Base-by-base conservation (phyloP, 164 flowering plant species). In the Sextonia rubra region DNA sequence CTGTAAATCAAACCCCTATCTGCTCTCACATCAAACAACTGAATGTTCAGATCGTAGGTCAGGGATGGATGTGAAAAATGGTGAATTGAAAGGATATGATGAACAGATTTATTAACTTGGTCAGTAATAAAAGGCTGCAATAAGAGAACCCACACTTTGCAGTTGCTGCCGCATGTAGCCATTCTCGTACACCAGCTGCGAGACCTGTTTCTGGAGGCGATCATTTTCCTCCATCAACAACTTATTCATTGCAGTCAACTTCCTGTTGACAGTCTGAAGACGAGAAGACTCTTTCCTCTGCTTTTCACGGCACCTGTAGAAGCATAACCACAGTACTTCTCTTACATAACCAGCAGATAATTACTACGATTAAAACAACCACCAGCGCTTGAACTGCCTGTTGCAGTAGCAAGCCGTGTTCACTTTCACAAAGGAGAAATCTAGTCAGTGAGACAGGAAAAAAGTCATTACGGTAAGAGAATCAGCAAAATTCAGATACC, bases 221-320 rank as follows among this genome's bases (percentile, higher is more conserved):
- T 91, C 93, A 58, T 91, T 91, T 79, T 91, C 96, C 83, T 91
- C 96, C 91, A 88, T 91, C 77, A 91, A 73, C 77, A 91, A 69
- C 81, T 89, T 91, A 84, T 91, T 91, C 96, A 91, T 89, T 1
- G 96, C 96, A 32, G 83, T 75, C 74, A 91, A 74, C 78, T 89
- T 91, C 74, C 91, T 80, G 72, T 89, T 91, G 67, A 91, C 93
- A 15, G 91, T 85, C 83, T 89, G 93, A 6, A 91, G 86, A 65
- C 88, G 77, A 3, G 90, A 86, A 32, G 93, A 74, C 80, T 91
- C 96, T 75, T 91, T 91, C 47, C 93, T 85, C 77, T 88, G 93
- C 85, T 91, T 89, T 85, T 89, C 93, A 8, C 96, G 78, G 74
- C 96, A 91, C 81, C 96, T 90, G 82, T 66, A 80, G 37, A 58